These are phyloP conservation scores for Barnettozyma sp. DNA, from an alignment of 805 yeast species.

Conservation along the genomic window DNA sequence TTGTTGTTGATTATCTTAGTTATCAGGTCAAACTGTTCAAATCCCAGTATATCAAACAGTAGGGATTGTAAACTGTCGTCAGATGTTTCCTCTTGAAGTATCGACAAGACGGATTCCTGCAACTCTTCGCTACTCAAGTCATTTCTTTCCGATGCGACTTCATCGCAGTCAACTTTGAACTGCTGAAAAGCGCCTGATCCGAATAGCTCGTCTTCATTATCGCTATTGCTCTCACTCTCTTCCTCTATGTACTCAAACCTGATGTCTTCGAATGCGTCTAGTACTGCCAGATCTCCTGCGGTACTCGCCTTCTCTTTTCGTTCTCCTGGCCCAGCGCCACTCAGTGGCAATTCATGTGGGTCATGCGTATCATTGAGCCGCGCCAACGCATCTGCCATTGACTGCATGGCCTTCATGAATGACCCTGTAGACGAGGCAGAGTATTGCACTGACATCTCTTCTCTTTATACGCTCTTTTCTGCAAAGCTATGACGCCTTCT, in stretches of 20 bases:
- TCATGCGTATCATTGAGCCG: too few species aligned
- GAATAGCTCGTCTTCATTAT: constrained; percentile 12
- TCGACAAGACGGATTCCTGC: constrained; percentile 25
- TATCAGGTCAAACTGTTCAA: constrained; percentile 77
- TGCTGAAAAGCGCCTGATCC: constrained; percentile 15
- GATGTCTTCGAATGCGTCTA: constrained; percentile 29
- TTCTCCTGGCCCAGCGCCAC: too few species aligned
- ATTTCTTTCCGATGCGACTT: constrained; percentile 30
- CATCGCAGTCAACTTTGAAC: constrained; percentile 20
- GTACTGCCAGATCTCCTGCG: constrained; percentile 28
- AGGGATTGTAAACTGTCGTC: constrained; percentile 64
- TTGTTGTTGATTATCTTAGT: constrained; percentile 50
- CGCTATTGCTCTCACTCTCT: constrained; percentile 13
- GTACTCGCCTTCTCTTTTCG: constrained; percentile 26
- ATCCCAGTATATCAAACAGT: constrained; percentile 76
- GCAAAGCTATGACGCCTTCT: too few species aligned
- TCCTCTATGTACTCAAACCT: constrained; percentile 21
- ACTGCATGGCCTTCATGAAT: constrained; percentile 71
- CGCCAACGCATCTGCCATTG: constrained; percentile 48
- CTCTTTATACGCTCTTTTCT: too few species aligned
- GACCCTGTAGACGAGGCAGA: constrained; percentile 63
- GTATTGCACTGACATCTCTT: constrained; percentile 46
- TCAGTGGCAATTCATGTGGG: too few species aligned
- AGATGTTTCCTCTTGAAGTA: constrained; percentile 31
- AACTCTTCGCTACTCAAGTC: constrained; percentile 31